These are phyloP conservation scores for Ceriops zippeliana DNA, from an alignment of 345 rosid genomes.

Conservation along the genomic window DNA sequence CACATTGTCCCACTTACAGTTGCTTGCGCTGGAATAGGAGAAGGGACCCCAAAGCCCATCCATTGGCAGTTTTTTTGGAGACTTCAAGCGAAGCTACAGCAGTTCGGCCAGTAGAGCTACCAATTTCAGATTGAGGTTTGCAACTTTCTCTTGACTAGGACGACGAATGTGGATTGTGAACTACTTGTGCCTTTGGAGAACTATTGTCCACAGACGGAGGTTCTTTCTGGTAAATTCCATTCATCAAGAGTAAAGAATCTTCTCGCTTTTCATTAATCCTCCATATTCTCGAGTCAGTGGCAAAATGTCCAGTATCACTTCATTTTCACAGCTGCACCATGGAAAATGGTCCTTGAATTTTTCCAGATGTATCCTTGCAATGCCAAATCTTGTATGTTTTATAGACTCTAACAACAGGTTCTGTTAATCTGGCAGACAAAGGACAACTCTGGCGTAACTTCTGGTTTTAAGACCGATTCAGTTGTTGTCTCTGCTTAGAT, in stretches of 20 bases:
- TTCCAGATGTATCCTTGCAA: conserved; percentile 90
- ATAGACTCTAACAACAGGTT: conserved; percentile 42
- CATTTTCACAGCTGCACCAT: conserved; percentile 90
- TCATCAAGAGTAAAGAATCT: conserved; percentile 68
- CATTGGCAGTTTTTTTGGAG: conserved; percentile 44
- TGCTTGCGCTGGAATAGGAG: conserved; percentile 79
- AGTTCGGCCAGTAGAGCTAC: conserved; percentile 29
- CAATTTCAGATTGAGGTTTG: conserved; percentile 33
- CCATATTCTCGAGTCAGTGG: conserved; percentile 80
- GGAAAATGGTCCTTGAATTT: conserved; percentile 93
- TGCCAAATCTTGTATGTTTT: conserved; percentile 91
- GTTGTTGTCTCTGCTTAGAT: conserved; percentile 38
- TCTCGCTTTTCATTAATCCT: conserved; percentile 52
- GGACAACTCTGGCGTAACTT: conserved; percentile 47
- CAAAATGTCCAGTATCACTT: conserved; percentile 88
- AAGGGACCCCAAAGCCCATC: conserved; percentile 69
- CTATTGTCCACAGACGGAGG: conserved; percentile 34
- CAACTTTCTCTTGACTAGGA: conserved; percentile 29
- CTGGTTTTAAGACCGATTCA: conserved; percentile 32
- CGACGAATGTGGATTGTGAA: conserved; percentile 15
- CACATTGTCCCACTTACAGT: conserved; percentile 34
- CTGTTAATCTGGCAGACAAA: conserved; percentile 32
- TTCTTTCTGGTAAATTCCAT: conserved; percentile 60
- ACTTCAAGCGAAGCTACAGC: conserved; percentile 47
- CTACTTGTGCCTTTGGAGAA: conserved; percentile 34